Evolutionary conservation across 1,139 yeast genomes (phyloP).

Genomic region (Taphrina communis): DNA sequence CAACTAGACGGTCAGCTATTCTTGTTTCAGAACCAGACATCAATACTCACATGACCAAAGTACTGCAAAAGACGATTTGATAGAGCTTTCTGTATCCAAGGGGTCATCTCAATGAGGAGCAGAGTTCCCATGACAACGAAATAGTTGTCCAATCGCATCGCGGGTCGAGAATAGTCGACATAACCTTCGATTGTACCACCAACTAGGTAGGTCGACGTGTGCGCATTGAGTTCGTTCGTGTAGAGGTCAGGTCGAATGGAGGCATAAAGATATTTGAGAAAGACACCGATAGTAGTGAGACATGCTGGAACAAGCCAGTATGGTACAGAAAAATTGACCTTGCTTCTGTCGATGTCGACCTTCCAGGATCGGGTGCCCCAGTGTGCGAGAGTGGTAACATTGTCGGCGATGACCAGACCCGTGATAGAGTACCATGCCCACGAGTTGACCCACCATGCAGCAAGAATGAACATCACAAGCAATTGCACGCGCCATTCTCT

Average conservation of each 20-base stretch:
- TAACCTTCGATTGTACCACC: conserved; percentile 13
- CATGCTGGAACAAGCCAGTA: conserved; percentile 2
- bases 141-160: conserved; percentile 17
- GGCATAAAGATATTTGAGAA: conserved; percentile 5
- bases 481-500: conserved; percentile 4
- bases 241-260: conserved; percentile 3
- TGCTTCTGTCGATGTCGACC: neutral
- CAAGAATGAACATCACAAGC: neutral
- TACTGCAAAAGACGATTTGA: neutral
- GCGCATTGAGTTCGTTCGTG: conserved; percentile 20
- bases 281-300: neutral
- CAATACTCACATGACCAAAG: conserved; percentile 17
- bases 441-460: conserved; percentile 21
- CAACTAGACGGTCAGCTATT: neutral
- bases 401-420: conserved; percentile 13
- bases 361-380: neutral
- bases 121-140: conserved; percentile 11
- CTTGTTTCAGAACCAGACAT: neutral
- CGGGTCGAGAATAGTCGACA: conserved; percentile 18
- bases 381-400: neutral
- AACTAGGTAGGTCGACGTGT: conserved; percentile 9
- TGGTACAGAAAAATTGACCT: neutral
- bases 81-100: neutral
- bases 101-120: conserved; percentile 11
- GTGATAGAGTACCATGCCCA: conserved; percentile 11